A percentile compares a stretch with the other conserved stretches of the same genome.
Conservation (phyloP, 2,329 filamentous ascomycete species). For the Epichloe uncinata region DNA sequence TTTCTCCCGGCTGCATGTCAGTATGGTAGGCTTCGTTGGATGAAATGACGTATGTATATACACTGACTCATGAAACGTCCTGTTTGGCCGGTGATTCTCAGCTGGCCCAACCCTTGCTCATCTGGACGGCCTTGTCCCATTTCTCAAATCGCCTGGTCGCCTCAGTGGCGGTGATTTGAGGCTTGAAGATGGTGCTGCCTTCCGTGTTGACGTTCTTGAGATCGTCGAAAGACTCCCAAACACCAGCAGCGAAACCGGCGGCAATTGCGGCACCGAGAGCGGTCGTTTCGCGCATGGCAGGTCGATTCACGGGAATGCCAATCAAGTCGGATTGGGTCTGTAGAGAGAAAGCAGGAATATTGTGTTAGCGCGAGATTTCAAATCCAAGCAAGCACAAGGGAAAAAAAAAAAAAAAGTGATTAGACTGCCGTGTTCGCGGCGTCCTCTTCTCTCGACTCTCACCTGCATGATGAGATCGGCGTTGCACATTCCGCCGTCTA, state of each 20-base stretch:
- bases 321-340: conserved; percentile 69
- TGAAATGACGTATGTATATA: neutral
- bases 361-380: neutral
- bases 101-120: conserved; percentile 59
- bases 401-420: neutral
- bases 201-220: conserved; percentile 58
- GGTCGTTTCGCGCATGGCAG: conserved; percentile 73
- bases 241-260: conserved; percentile 60
- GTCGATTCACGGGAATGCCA: conserved; percentile 64
- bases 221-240: conserved; percentile 64
- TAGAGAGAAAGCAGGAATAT: neutral
- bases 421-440: neutral
- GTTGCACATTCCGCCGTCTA: conserved; percentile 77
- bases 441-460: conserved; percentile 9
- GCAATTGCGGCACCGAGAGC: conserved; percentile 71
- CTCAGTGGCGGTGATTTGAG: conserved; percentile 45
- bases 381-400: neutral
- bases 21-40: too few species aligned
- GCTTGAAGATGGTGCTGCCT: conserved; percentile 55
- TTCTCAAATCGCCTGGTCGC: conserved; percentile 51
- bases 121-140: conserved; percentile 67
- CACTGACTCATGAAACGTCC: neutral
- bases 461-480: conserved; percentile 67
- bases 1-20: too few species aligned
- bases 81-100: conserved; percentile 6